phyloP scores from a whole-genome alignment of 2,329 filamentous ascomycete genomes.

The Cordyceps sp. region DNA sequence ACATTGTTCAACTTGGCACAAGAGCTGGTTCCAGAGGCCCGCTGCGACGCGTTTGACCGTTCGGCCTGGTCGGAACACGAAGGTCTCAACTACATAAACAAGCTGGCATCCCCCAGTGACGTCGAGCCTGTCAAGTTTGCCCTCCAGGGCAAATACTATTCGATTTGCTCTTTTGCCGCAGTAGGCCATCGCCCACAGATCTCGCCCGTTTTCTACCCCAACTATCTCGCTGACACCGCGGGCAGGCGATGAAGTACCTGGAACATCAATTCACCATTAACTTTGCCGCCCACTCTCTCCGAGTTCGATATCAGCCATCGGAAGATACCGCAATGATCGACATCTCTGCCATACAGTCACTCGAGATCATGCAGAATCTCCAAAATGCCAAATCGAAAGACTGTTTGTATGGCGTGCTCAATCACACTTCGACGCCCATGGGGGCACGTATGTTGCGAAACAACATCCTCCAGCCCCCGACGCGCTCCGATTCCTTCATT shows the following conservation, averaged over 20 bases:
- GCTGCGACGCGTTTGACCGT: slow-evolving; percentile 43
- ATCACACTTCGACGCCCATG: slow-evolving; percentile 79
- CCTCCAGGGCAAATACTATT: slow-evolving; percentile 70
- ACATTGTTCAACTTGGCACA: slow-evolving; percentile 60
- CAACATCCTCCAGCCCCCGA: slow-evolving; percentile 81
- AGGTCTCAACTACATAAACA: slow-evolving; percentile 63
- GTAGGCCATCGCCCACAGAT: slow-evolving; percentile 40
- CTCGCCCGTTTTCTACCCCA: background rate
- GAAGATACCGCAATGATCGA: slow-evolving; percentile 96
- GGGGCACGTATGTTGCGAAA: slow-evolving; percentile 67
- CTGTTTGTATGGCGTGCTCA: slow-evolving; percentile 70
- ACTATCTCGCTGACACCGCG: slow-evolving; percentile 5
- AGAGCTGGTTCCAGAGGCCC: slow-evolving; percentile 25
- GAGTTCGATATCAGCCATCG: slow-evolving; percentile 73
- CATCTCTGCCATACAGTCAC: slow-evolving; percentile 65
- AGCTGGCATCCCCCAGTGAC: slow-evolving; percentile 66
- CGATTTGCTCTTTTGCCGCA: slow-evolving; percentile 70
- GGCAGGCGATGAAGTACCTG: slow-evolving; percentile 63
- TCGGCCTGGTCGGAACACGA: slow-evolving; percentile 68
- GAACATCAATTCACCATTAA: slow-evolving; percentile 50
- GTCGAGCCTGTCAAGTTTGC: slow-evolving; percentile 66
- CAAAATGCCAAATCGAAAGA: slow-evolving; percentile 63
- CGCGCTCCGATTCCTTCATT: slow-evolving; percentile 47
- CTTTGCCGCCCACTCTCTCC: slow-evolving; percentile 26
- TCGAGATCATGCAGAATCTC: slow-evolving; percentile 83